Base-by-base conservation (phyloP, 2,329 filamentous ascomycete species). In the Calonectria honghensis region DNA sequence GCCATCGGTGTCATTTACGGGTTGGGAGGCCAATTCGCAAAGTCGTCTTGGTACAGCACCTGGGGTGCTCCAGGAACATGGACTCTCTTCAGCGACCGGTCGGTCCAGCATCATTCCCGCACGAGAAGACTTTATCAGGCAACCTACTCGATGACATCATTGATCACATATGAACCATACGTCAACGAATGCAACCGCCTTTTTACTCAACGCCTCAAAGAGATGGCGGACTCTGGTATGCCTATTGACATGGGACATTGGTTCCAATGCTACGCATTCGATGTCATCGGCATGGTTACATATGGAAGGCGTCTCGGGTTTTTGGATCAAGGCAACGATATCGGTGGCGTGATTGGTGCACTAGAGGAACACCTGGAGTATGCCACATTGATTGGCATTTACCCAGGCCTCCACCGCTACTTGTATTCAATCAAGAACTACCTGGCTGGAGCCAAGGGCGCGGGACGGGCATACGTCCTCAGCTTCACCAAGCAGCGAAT, bases 241-340 rank as follows among this genome's bases (percentile, higher is more conserved):
- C n/a, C 76, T 5, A 66, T 84, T 1, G 79, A 85, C 11, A 79
- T 85, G 76, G 80, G 79, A 0, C 79, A 84, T 35, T 85, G 83
- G 83, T 72, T 85, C 2, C 84, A 85, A 52, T 86, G 83, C 71
- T 87, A 85, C 37, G 85, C 85, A 0, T 86, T 87, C 68, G 85
- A 87, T 67, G 84, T 86, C 1, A 85, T 86, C 35, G 82, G 82
- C 0, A 73, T 80, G 31, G 84, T 86, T 45, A 86, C 85, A 0
- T 85, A 81, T 65, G 77, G 79, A 13, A 81, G 80, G 32, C 80
- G 82, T 1, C 78, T 87, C 20, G 85, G 85, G 0, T 86, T 85
- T 37, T 76, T 87, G 2, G 84, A 86, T 27, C 74, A 70, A 0
- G 85, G 85, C 1, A 76, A 82, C 2, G 85, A 86, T 31, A 72